Percentiles rank a stretch among this genome's conserved stretches.
Conservation (phyloP, 495 filamentous ascomycete species). For the Hapsidospora chrysogenum region DNA sequence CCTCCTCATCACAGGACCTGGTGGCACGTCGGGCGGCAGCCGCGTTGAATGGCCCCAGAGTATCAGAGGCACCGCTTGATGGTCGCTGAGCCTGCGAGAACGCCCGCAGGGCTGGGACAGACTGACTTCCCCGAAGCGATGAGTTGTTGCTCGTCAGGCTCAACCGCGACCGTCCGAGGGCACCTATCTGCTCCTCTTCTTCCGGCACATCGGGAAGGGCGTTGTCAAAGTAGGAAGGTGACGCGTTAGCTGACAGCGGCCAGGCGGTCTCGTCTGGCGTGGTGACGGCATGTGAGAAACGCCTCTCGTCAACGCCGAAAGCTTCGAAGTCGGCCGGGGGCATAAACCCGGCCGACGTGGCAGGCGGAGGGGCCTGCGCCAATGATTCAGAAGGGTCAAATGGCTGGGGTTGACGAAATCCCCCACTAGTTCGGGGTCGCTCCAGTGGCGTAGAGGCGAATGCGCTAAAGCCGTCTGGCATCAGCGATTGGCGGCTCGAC, state of each 20-base stretch:
- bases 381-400: constrained; percentile 13
- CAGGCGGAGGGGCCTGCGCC: constrained; percentile 9
- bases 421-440: constrained; percentile 18
- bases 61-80: constrained; percentile 27
- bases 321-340: constrained; percentile 13
- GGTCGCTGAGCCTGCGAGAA: constrained; percentile 17
- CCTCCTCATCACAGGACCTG: neutral
- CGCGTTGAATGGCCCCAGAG: constrained; percentile 21
- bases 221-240: constrained; percentile 12
- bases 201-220: constrained; percentile 56
- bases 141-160: constrained; percentile 26
- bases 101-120: constrained; percentile 27
- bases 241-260: constrained; percentile 14
- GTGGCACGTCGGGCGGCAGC: constrained; percentile 12
- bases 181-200: constrained; percentile 40
- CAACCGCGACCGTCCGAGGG: constrained; percentile 13
- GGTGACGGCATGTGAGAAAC: constrained; percentile 22
- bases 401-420: constrained; percentile 24
- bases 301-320: constrained; percentile 8
- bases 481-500: constrained; percentile 28
- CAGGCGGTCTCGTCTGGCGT: constrained; percentile 32
- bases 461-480: constrained; percentile 24
- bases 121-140: constrained; percentile 27
- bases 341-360: constrained; percentile 11
- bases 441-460: constrained; percentile 14